phyloP scores from a whole-genome alignment of 2,329 filamentous ascomycete genomes.

The Thelonectria blattea region DNA sequence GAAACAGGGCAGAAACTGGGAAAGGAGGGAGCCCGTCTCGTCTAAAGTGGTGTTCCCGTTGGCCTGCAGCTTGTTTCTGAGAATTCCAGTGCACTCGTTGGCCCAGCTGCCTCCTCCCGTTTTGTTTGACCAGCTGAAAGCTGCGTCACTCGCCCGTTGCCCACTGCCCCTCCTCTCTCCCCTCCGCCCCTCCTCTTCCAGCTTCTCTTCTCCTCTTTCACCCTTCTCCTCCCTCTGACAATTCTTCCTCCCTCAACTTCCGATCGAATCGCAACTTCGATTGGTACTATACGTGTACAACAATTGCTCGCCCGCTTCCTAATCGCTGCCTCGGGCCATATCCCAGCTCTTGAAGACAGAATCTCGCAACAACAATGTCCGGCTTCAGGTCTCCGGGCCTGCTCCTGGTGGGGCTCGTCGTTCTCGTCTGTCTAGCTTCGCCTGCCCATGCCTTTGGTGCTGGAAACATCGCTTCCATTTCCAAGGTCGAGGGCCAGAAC shows the following conservation, averaged over 20 bases:
- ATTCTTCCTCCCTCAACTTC: constrained; percentile 8
- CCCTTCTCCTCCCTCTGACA: constrained; percentile 12
- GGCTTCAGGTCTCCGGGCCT: constrained; percentile 55
- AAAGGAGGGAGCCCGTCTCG: constrained; percentile 16
- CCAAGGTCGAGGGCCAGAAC: constrained; percentile 83
- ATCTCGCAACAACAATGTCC: constrained; percentile 50
- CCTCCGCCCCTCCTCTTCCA: constrained; percentile 21
- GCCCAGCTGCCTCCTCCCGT: constrained; percentile 7
- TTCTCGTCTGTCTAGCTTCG: constrained; percentile 70
- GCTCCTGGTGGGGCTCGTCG: constrained; percentile 60
- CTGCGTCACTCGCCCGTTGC: constrained; percentile 38
- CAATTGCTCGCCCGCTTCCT: constrained; percentile 17
- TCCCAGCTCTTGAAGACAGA: constrained; percentile 29
- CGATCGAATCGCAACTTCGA: constrained; percentile 18
- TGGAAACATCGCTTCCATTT: constrained; percentile 84
- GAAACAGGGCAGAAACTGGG: constrained; percentile 5
- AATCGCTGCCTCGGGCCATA: constrained; percentile 17
- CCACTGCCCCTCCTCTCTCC: constrained; percentile 9
- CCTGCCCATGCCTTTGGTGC: constrained; percentile 82
- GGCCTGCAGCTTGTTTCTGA: constrained; percentile 6
- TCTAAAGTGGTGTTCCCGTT: constrained; percentile 11
- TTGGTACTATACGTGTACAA: constrained; percentile 20
- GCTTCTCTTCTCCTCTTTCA: constrained; percentile 16
- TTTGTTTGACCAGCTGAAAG: constrained; percentile 31
- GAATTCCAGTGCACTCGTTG: constrained; percentile 9